Evolutionary conservation across 805 yeast genomes (phyloP).

Genomic region (Barnettozyma populi): DNA sequence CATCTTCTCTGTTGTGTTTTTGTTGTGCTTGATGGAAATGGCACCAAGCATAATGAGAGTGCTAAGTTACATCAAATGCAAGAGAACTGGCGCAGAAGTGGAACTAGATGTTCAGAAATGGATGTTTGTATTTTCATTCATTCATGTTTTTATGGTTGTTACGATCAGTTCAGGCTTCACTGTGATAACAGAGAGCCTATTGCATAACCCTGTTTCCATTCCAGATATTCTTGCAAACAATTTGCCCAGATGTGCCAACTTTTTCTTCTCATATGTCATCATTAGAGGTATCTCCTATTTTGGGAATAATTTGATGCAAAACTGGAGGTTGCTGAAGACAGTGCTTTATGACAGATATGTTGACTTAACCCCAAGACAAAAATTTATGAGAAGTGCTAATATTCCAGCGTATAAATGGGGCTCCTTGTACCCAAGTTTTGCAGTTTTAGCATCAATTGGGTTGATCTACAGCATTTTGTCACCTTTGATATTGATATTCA

Average conservation of each 20-base stretch:
- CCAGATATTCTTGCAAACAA: slow-evolving; percentile 70
- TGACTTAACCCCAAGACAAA: slow-evolving; percentile 61
- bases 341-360: slow-evolving; percentile 29
- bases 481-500: slow-evolving; percentile 65
- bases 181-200: slow-evolving; percentile 51
- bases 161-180: slow-evolving; percentile 78
- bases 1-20: slow-evolving; percentile 60
- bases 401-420: slow-evolving; percentile 67
- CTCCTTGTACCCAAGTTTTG: slow-evolving; percentile 64
- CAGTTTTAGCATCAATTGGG: slow-evolving; percentile 75
- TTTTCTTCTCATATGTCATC: slow-evolving; percentile 73
- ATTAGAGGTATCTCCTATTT: slow-evolving; percentile 72
- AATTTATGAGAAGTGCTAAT: slow-evolving; percentile 38
- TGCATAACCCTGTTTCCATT: slow-evolving; percentile 66
- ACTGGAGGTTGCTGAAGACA: slow-evolving; percentile 43
- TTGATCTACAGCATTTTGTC: slow-evolving; percentile 74
- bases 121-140: slow-evolving; percentile 72
- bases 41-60: slow-evolving; percentile 55
- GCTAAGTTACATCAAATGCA: slow-evolving; percentile 51
- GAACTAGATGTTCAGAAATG: slow-evolving; percentile 72
- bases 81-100: slow-evolving; percentile 52
- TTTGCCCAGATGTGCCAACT: slow-evolving; percentile 80
- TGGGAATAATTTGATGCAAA: slow-evolving; percentile 65
- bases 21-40: slow-evolving; percentile 56
- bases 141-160: slow-evolving; percentile 80